Conservation (phyloP, 768 basidiomycete species). For the Agrocybe pediades region DNA sequence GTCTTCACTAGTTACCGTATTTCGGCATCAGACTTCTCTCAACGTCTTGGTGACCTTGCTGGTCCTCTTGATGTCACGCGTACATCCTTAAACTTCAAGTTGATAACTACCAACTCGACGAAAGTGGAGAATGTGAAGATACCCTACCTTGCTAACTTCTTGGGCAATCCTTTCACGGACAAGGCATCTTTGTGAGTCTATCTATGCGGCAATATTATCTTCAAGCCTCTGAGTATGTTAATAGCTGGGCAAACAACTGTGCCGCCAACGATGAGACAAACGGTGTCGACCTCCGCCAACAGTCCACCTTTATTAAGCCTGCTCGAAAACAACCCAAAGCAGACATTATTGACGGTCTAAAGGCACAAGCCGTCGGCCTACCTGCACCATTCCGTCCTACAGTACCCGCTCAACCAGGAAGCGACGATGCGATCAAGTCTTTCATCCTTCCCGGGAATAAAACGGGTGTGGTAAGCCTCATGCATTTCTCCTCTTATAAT, state of each 20-base stretch:
- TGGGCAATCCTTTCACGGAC: constrained; percentile 53
- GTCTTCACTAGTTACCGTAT: constrained; percentile 62
- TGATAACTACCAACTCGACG: constrained; percentile 48
- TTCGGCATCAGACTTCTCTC: constrained; percentile 47
- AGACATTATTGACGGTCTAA: constrained; percentile 44
- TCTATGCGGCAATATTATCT: not conserved
- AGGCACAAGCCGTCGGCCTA: constrained; percentile 41
- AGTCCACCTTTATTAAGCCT: constrained; percentile 3
- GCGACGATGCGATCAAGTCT: constrained; percentile 53
- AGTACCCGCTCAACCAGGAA: constrained; percentile 45
- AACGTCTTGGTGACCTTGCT: constrained; percentile 58
- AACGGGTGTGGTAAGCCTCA: constrained; percentile 56
- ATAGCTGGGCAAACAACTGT: constrained; percentile 63
- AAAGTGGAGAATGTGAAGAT: constrained; percentile 49
- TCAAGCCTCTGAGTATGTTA: constrained; percentile 5
- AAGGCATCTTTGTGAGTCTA: constrained; percentile 49
- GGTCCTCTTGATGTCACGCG: constrained; percentile 51
- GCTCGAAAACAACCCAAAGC: constrained; percentile 32
- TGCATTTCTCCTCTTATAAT: no score
- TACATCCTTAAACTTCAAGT: constrained; percentile 46
- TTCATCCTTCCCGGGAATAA: constrained; percentile 55
- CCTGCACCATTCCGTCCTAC: constrained; percentile 51
- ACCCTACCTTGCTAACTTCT: constrained; percentile 52
- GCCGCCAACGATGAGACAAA: constrained; percentile 38
- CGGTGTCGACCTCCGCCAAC: constrained; percentile 17